Conservation (phyloP, 805 yeast genomes). For the Spathaspora girioi region DNA sequence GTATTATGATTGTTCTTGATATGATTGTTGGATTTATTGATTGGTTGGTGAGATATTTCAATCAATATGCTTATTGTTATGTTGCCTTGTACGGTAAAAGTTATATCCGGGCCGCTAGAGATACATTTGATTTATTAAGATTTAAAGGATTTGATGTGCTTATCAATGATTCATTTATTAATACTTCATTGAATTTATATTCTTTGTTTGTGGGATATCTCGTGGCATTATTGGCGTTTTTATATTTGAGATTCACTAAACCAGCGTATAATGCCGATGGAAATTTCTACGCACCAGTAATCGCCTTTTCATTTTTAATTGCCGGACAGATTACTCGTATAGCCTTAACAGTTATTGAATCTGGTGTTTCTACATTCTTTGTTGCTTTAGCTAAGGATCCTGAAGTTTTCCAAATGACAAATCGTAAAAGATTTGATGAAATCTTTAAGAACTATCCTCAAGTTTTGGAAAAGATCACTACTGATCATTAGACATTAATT, state of each 20-base stretch:
- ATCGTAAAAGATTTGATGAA: slow-evolving; percentile 64
- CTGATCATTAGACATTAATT: slow-evolving; percentile 22
- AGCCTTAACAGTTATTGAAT: slow-evolving; percentile 68
- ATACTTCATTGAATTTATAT: slow-evolving; percentile 75
- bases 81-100: slow-evolving; percentile 83
- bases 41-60: slow-evolving; percentile 81
- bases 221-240: slow-evolving; percentile 57
- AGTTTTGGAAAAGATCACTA: slow-evolving; percentile 52
- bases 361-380: slow-evolving; percentile 81
- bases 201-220: slow-evolving; percentile 64
- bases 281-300: slow-evolving; percentile 62
- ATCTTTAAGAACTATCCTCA: slow-evolving; percentile 65
- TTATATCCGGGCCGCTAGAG: slow-evolving; percentile 72
- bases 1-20: slow-evolving; percentile 52
- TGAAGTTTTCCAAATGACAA: slow-evolving; percentile 68
- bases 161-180: slow-evolving; percentile 78
- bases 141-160: slow-evolving; percentile 82
- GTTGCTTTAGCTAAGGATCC: slow-evolving; percentile 84
- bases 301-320: slow-evolving; percentile 71
- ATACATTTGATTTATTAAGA: slow-evolving; percentile 74
- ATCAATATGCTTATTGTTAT: slow-evolving; percentile 85
- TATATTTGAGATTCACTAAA: slow-evolving; percentile 62
- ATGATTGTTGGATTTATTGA: slow-evolving; percentile 62
- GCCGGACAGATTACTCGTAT: slow-evolving; percentile 73
- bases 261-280: slow-evolving; percentile 65